Percentiles rank a stretch among this genome's conserved stretches.
Evolutionary conservation across 805 yeast species (phyloP).

Genomic region (Candida anglica): DNA sequence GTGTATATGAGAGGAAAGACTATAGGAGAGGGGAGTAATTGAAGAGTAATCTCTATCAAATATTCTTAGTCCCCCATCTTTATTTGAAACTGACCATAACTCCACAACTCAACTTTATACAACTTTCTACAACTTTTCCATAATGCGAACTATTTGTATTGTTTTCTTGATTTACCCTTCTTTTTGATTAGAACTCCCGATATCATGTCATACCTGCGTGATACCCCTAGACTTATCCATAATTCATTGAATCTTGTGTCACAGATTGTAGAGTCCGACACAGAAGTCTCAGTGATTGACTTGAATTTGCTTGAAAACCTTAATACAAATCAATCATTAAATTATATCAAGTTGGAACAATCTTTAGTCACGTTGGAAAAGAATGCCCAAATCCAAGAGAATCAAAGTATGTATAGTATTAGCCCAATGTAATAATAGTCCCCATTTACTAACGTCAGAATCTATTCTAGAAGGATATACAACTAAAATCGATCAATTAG

Average conservation of each 20-base stretch:
- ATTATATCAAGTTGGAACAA: constrained; percentile 43
- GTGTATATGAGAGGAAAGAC: too few relatives aligned
- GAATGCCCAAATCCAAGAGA: constrained; percentile 28
- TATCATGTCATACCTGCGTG: constrained; percentile 24
- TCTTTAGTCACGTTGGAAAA: constrained; percentile 40
- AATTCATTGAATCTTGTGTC: constrained; percentile 27
- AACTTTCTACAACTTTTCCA: too few relatives aligned
- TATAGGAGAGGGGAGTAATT: too few relatives aligned
- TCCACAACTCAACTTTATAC: too few relatives aligned
- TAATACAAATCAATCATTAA: constrained; percentile 56
- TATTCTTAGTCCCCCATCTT: too few relatives aligned
- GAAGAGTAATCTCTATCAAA: too few relatives aligned
- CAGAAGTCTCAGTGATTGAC: constrained; percentile 39
- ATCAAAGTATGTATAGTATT: constrained; percentile 15
- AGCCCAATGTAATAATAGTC: neutral
- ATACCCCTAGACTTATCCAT: constrained; percentile 21
- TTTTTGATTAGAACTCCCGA: too few relatives aligned
- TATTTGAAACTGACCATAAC: too few relatives aligned
- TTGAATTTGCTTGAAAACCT: constrained; percentile 49
- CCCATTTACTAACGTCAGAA: constrained; percentile 12
- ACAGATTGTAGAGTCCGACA: constrained; percentile 35
- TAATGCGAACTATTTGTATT: too few relatives aligned
- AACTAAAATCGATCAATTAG: constrained; percentile 24
- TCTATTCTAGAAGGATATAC: neutral
- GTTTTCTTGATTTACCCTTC: too few relatives aligned